phyloP scores from a whole-genome alignment of 805 yeast species.

The Hanseniaspora lachancei region DNA sequence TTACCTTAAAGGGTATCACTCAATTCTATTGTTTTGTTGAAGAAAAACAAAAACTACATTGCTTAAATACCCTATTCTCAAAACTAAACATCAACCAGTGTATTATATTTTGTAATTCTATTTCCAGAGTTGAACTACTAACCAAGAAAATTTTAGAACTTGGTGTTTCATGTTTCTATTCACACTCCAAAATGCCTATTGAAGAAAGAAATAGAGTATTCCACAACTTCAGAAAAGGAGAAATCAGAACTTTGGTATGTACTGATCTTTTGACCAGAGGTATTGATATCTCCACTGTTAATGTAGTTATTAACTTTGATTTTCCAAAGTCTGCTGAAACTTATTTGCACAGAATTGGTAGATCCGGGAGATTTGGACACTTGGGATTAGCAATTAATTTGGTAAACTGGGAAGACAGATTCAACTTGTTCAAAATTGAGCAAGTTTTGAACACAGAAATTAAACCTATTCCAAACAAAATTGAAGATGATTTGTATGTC shows the following conservation, averaged over 20 bases:
- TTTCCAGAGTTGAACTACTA: conserved; percentile 86
- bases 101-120: conserved; percentile 92
- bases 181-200: conserved; percentile 97
- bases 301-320: conserved; percentile 93
- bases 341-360: conserved; percentile 94
- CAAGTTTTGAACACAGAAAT: conserved; percentile 96
- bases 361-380: conserved; percentile 98
- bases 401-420: conserved; percentile 93
- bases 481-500: conserved; percentile 79
- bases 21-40: conserved; percentile 98
- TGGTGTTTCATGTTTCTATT: conserved; percentile 91
- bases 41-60: conserved; percentile 88
- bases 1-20: conserved; percentile 89
- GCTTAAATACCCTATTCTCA: conserved; percentile 86
- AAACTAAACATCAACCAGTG: conserved; percentile 93
- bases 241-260: conserved; percentile 92
- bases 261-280: conserved; percentile 95
- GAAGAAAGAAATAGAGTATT: conserved; percentile 93
- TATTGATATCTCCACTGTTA: conserved; percentile 97
- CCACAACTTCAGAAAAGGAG: conserved; percentile 97
- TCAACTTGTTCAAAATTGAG: conserved; percentile 84
- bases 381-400: conserved; percentile 93
- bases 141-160: conserved; percentile 93
- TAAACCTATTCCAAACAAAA: conserved; percentile 88
- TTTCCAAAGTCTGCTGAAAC: conserved; percentile 98